Conservation (phyloP, 2,329 filamentous ascomycete species). For the Colletotrichum chlorophyti region DNA sequence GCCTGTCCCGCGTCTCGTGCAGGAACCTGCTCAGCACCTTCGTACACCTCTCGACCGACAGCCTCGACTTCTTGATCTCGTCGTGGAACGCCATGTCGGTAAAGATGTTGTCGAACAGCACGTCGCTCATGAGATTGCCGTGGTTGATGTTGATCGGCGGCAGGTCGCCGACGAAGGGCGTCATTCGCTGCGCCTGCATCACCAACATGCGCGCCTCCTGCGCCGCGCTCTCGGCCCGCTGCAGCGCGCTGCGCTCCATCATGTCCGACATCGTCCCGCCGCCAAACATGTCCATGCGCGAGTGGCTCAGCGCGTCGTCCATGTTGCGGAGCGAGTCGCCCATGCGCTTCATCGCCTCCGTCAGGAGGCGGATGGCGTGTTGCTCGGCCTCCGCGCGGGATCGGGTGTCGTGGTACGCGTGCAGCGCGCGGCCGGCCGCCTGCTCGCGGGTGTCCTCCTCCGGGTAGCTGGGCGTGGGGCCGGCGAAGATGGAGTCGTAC, state of each 20-base stretch:
- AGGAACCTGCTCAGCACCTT: constrained; percentile 41
- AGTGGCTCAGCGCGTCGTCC: constrained; percentile 48
- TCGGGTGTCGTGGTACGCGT: constrained; percentile 45
- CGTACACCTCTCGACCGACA: constrained; percentile 43
- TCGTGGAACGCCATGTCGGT: constrained; percentile 59
- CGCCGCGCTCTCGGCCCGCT: constrained; percentile 51
- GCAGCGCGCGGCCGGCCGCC: constrained; percentile 40
- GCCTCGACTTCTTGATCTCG: constrained; percentile 53
- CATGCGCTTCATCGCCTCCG: constrained; percentile 45
- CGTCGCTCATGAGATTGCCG: constrained; percentile 54
- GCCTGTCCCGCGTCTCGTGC: constrained; percentile 38
- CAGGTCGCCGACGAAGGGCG: constrained; percentile 46
- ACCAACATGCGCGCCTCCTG: constrained; percentile 47
- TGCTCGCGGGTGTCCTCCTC: constrained; percentile 58
- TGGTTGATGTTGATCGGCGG: constrained; percentile 50
- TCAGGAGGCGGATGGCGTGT: constrained; percentile 48
- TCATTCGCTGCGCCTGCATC: constrained; percentile 46
- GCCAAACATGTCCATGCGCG: constrained; percentile 56
- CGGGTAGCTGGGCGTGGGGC: constrained; percentile 57
- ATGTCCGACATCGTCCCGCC: constrained; percentile 56
- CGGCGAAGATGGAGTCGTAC: constrained; percentile 60
- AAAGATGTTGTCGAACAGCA: constrained; percentile 63
- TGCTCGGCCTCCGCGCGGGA: constrained; percentile 45
- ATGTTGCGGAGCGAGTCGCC: constrained; percentile 43
- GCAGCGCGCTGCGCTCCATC: constrained; percentile 60